Conservation (phyloP, 176 grass and related monocot genomes). For the Ensete glaucum region DNA sequence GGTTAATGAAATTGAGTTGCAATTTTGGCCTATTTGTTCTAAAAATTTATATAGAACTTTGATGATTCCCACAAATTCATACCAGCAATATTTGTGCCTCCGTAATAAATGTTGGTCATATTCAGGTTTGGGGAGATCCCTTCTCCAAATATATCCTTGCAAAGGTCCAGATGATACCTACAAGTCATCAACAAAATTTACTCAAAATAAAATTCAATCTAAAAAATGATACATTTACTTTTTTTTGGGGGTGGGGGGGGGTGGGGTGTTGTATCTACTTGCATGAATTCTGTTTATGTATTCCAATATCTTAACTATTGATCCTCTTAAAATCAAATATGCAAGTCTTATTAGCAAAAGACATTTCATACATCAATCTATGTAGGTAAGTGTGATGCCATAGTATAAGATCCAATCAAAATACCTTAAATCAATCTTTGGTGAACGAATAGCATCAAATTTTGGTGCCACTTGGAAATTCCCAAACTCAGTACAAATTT, state of each 20-base stretch:
- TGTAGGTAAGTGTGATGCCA: too few relatives aligned
- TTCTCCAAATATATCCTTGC: constrained; percentile 71
- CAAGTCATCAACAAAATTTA: neutral
- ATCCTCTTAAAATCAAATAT: too few relatives aligned
- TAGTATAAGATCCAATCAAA: neutral
- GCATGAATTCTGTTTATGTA: too few relatives aligned
- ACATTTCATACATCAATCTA: too few relatives aligned
- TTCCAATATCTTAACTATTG: too few relatives aligned
- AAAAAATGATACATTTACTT: too few relatives aligned
- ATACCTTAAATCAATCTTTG: constrained; percentile 57
- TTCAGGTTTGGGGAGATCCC: constrained; percentile 67
- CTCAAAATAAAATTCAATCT: too few relatives aligned
- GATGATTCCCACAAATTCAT: constrained; percentile 4
- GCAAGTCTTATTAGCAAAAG: too few relatives aligned
- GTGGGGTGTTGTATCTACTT: too few relatives aligned
- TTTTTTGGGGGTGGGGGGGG: too few relatives aligned
- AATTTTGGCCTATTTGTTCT: neutral
- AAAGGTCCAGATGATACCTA: constrained; percentile 90
- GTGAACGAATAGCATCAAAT: constrained; percentile 73
- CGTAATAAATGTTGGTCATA: constrained; percentile 86
- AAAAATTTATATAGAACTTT: neutral
- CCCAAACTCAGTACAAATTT: constrained; percentile 91
- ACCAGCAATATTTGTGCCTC: constrained; percentile 67
- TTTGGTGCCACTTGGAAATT: constrained; percentile 91
- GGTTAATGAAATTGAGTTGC: too few relatives aligned